Evolutionary conservation across 768 basidiomycete genomes (phyloP), one percentile per base, ranked within the genome.

Genomic region (Kwoniella dendrophila): DNA sequence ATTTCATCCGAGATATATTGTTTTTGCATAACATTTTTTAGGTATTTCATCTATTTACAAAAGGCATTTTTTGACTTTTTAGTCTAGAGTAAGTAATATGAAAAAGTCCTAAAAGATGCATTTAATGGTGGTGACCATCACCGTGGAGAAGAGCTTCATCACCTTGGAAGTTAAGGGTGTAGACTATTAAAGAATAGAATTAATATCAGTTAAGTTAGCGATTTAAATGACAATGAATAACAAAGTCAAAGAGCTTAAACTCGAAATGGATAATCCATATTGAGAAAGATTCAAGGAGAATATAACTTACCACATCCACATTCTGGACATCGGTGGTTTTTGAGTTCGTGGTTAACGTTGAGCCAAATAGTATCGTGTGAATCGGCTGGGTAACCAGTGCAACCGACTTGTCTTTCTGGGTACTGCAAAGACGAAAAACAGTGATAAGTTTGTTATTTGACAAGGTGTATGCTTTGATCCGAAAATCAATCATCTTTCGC

Each of bases 361-460:
- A 92, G 86, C 94, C 94, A 97, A 71, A 87, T 83, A 56, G 93
- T 84, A 72, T 97, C 92, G 81, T 97, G 95, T 33, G 92, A 94
- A 81, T 98, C 95, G 45, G 89, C 90, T 10, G 95, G 95, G 74
- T 84, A 87, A 54, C 95, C 95, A 41, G 95, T 93, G 84, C 94
- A 98, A 47, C 95, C 95, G 76, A 98, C 82, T 58, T 90, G 85
- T 63, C 95, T 91, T 66, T 69, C 66, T 36, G 84, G 81, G 66
- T 89, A 89, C 92, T 94, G 60, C 40, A 56, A 33, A 3, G n/a
- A 11, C 16, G 18, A 7, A 20, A 43, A 43, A 7, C 5, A n/a
- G 18, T 43, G n/a, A n/a, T n/a, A n/a, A n/a, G n/a, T n/a, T n/a
- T n/a, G n/a, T n/a, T n/a, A n/a, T n/a, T n/a, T n/a, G n/a, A n/a